phyloP scores from a whole-genome alignment of 202 grass and related monocot species.

The Elaeis oleifera region DNA sequence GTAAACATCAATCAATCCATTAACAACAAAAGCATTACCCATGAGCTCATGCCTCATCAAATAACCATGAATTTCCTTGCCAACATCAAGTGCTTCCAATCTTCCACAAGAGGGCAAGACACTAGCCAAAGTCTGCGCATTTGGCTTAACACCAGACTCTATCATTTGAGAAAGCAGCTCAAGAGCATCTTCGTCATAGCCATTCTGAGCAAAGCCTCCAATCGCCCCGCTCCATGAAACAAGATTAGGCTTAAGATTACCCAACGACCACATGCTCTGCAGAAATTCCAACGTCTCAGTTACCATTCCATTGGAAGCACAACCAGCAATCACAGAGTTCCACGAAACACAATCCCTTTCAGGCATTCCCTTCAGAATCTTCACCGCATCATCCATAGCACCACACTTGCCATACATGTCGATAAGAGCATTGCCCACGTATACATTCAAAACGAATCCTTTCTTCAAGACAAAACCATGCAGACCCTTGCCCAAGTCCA shows the following conservation, averaged over 20 bases:
- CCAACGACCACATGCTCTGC: constrained; percentile 17
- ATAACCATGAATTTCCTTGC: constrained; percentile 8
- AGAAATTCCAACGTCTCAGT: constrained; percentile 23
- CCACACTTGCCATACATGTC: constrained; percentile 11
- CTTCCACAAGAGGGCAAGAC: constrained; percentile 6
- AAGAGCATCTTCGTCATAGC: neutral
- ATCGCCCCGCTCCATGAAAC: constrained; percentile 4
- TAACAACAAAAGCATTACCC: constrained; percentile 2
- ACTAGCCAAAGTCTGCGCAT: constrained; percentile 13
- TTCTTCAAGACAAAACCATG: constrained; percentile 4
- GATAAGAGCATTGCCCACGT: constrained; percentile 1
- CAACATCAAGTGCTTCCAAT: neutral
- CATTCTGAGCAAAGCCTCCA: constrained; percentile 6
- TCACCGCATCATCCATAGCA: neutral
- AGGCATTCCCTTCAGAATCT: constrained; percentile 2
- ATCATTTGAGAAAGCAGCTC: constrained; percentile 7
- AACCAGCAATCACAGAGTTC: constrained; percentile 27
- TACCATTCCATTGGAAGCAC: constrained; percentile 23
- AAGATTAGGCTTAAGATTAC: constrained; percentile 5
- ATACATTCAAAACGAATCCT: constrained; percentile 3
- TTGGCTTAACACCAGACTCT: neutral
- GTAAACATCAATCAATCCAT: constrained; percentile 29
- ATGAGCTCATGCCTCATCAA: neutral
- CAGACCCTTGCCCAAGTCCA: neutral
- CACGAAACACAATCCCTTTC: constrained; percentile 27